Conservation (phyloP, 208 protist genomes). For the Willaertia magna region DNA sequence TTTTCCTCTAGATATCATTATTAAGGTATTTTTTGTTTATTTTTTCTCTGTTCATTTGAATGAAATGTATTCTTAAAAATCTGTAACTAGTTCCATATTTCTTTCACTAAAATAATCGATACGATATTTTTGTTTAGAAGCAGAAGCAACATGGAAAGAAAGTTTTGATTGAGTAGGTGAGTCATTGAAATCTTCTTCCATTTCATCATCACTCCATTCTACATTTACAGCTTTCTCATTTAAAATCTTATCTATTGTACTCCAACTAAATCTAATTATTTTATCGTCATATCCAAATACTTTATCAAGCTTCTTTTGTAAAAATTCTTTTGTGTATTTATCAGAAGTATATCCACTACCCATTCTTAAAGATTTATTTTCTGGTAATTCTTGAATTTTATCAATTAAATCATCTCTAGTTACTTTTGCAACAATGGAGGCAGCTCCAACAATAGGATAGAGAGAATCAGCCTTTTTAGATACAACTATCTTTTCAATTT, state of each 20-base stretch:
- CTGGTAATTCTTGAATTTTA: neutral
- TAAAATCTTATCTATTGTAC: constrained; percentile 22
- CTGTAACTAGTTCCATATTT: neutral
- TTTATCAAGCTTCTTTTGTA: constrained; percentile 12
- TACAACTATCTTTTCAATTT: constrained; percentile 56
- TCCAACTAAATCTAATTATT: constrained; percentile 35
- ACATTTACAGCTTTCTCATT: neutral
- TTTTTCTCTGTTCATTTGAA: no score
- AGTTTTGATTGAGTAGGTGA: neutral
- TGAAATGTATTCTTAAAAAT: no score
- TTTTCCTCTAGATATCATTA: no score
- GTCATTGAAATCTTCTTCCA: neutral
- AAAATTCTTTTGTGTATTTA: constrained; percentile 17
- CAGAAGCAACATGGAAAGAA: neutral
- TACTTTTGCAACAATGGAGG: constrained; percentile 77
- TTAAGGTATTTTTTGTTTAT: no score
- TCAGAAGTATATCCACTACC: constrained; percentile 19
- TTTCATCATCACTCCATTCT: neutral
- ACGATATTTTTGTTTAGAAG: neutral
- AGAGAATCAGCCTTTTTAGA: constrained; percentile 70
- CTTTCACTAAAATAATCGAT: neutral
- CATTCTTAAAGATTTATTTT: neutral
- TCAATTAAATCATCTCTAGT: neutral
- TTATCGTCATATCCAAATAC: constrained; percentile 27
- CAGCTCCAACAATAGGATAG: constrained; percentile 73